phyloP scores from a whole-genome alignment of 108 stramenopile species.

The Pelagomonas calceolata region DNA sequence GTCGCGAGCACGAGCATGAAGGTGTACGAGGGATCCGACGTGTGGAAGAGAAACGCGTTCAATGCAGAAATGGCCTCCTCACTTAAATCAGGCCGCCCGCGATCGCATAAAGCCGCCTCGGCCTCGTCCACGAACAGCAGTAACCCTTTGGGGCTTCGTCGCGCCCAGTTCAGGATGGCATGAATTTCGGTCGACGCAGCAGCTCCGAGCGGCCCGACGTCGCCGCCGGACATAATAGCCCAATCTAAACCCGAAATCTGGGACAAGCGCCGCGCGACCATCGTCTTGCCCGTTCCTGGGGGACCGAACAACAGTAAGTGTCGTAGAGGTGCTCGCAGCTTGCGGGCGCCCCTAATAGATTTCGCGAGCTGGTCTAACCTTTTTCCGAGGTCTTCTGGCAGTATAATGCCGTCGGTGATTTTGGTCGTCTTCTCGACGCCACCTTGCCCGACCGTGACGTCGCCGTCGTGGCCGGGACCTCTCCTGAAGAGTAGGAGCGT shows the following conservation, averaged over 20 bases:
- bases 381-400: constrained; percentile 20
- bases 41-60: constrained; percentile 49
- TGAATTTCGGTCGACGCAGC: constrained; percentile 72
- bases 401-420: constrained; percentile 28
- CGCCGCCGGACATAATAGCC: constrained; percentile 71
- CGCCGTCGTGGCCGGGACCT: neutral
- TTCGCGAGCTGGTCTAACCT: constrained; percentile 34
- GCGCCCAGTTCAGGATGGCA: constrained; percentile 64
- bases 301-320: constrained; percentile 66
- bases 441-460: neutral
- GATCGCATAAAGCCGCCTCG: constrained; percentile 48
- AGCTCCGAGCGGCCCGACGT: constrained; percentile 53
- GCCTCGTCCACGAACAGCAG: constrained; percentile 78
- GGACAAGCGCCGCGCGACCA: constrained; percentile 62
- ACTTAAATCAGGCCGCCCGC: constrained; percentile 28
- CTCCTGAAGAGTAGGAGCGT: neutral
- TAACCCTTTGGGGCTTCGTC: constrained; percentile 43
- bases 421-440: no score
- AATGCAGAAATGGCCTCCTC: constrained; percentile 46
- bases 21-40: constrained; percentile 44
- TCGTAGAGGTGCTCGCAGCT: constrained; percentile 52
- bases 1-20: constrained; percentile 78
- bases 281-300: constrained; percentile 72
- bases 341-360: constrained; percentile 37
- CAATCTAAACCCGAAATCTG: constrained; percentile 56